phyloP scores from a whole-genome alignment of 257 asterid species.

The Scutellaria galericulata region DNA sequence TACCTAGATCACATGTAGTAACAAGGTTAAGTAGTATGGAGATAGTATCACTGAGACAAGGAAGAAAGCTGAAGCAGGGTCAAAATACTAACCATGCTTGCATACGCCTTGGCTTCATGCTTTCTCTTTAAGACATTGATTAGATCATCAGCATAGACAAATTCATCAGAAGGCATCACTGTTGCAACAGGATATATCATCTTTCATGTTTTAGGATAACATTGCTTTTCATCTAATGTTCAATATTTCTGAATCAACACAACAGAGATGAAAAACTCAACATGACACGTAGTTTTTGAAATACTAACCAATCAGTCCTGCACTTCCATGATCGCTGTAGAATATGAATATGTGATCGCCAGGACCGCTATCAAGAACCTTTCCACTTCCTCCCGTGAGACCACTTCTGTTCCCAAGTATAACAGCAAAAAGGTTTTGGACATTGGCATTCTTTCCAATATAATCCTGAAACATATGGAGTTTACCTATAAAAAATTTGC shows the following conservation, averaged over 20 bases:
- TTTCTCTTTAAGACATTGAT: slow-evolving; percentile 53
- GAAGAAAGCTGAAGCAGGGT: not conserved
- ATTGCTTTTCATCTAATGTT: not conserved
- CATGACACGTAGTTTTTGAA: not conserved
- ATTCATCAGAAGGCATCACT: slow-evolving; percentile 62
- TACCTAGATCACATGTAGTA: slow-evolving; percentile 40
- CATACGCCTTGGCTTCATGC: slow-evolving; percentile 56
- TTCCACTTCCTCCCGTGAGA: slow-evolving; percentile 63
- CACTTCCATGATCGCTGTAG: slow-evolving; percentile 66
- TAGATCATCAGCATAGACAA: slow-evolving; percentile 60
- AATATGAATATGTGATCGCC: slow-evolving; percentile 59
- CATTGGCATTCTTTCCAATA: slow-evolving; percentile 50
- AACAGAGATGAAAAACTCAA: not conserved
- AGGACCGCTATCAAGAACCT: slow-evolving; percentile 68
- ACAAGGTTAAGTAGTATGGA: too few species aligned
- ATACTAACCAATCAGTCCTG: slow-evolving; percentile 57
- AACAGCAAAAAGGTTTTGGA: slow-evolving; percentile 59
- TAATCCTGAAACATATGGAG: slow-evolving; percentile 51
- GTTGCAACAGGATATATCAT: slow-evolving; percentile 14
- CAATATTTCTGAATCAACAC: not conserved
- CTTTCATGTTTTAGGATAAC: too few species aligned
- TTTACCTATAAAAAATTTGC: not conserved
- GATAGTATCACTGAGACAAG: not conserved
- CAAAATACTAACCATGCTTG: slow-evolving; percentile 52
- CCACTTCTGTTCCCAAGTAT: slow-evolving; percentile 60